These are phyloP conservation scores for Spathaspora arborariae DNA, from an alignment of 805 yeast genomes.

Conservation along the genomic window DNA sequence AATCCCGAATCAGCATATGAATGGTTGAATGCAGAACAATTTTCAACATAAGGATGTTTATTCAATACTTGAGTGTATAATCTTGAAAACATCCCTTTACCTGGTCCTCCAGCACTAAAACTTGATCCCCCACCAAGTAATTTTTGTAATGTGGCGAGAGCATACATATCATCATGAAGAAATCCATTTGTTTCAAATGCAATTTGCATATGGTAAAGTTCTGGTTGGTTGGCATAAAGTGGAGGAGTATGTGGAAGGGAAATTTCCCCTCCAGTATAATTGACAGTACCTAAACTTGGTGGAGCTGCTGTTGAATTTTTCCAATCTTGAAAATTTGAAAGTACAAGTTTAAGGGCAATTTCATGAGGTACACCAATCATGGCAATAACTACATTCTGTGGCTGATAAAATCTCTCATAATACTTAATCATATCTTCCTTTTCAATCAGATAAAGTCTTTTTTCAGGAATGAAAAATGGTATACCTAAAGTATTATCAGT, in stretches of 20 bases:
- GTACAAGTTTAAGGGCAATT: conserved; percentile 60
- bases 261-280: conserved; percentile 48
- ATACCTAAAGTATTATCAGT: conserved; percentile 70
- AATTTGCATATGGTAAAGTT: conserved; percentile 78
- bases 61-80: conserved; percentile 88
- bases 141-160: conserved; percentile 85
- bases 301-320: conserved; percentile 10
- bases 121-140: conserved; percentile 96
- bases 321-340: conserved; percentile 64
- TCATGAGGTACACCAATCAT: conserved; percentile 81
- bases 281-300: conserved; percentile 53
- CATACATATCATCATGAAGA: conserved; percentile 81
- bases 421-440: conserved; percentile 54
- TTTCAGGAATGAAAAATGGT: conserved; percentile 79
- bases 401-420: conserved; percentile 64
- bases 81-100: conserved; percentile 97
- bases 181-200: conserved; percentile 88
- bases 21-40: conserved; percentile 84
- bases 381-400: conserved; percentile 79
- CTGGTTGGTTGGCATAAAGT: conserved; percentile 53
- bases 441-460: conserved; percentile 53
- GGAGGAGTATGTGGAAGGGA: conserved; percentile 38
- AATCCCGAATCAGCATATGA: conserved; percentile 87
- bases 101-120: conserved; percentile 98
- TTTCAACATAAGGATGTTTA: conserved; percentile 87